Conservation (phyloP, 805 yeast genomes). For the Ogataea methanolica region DNA sequence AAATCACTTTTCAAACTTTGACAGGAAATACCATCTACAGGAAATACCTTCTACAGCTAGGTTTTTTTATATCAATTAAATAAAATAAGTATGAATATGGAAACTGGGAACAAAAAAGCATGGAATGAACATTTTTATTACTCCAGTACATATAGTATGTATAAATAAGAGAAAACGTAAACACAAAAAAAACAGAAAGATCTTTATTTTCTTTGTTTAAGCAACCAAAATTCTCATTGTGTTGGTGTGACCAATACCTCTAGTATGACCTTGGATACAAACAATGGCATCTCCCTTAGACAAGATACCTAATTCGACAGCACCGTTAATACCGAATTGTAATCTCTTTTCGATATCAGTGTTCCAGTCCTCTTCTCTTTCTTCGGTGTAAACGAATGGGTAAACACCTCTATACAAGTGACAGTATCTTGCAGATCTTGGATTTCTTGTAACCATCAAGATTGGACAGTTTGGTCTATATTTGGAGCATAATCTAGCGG, state of each 20-base stretch:
- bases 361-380: conserved; percentile 79
- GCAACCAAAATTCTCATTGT: conserved; percentile 89
- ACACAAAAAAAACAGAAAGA: not conserved
- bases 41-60: too few relatives aligned
- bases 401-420: conserved; percentile 98
- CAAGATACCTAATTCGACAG: conserved; percentile 80
- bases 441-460: conserved; percentile 96
- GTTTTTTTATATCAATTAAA: too few relatives aligned
- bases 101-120: too few relatives aligned
- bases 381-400: conserved; percentile 81
- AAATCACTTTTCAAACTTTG: too few relatives aligned
- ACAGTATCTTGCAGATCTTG: conserved; percentile 86
- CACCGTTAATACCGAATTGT: conserved; percentile 88
- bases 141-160: not conserved
- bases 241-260: conserved; percentile 98
- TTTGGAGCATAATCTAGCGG: conserved; percentile 95
- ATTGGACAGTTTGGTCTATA: conserved; percentile 97
- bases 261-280: conserved; percentile 98
- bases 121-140: too few relatives aligned
- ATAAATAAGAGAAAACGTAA: not conserved
- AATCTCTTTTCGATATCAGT: conserved; percentile 94
- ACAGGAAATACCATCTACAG: too few relatives aligned
- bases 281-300: conserved; percentile 84
- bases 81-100: too few relatives aligned
- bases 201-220: conserved; percentile 26